A percentile compares a stretch with the other conserved stretches of the same genome.
Evolutionary conservation across 805 yeast species (phyloP).

Genomic region (Yarrowia sp.): DNA sequence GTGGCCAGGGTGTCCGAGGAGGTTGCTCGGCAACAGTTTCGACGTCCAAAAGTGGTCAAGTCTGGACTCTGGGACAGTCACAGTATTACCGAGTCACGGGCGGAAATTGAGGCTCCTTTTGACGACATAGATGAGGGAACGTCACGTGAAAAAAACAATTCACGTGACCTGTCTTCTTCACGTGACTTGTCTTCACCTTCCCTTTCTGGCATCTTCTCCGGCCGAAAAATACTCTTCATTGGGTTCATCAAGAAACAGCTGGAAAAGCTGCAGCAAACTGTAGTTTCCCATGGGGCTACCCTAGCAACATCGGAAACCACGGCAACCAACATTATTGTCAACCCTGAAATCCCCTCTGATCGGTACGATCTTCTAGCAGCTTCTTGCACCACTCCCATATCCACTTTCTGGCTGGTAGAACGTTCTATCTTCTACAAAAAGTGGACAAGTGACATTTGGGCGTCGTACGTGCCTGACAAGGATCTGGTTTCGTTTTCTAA

Average conservation of each 20-base stretch:
- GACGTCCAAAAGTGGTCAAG: not conserved
- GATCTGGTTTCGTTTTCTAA: slow-evolving; percentile 33
- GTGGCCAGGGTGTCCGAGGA: not conserved
- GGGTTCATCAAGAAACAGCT: slow-evolving; percentile 45
- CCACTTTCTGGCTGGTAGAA: slow-evolving; percentile 82
- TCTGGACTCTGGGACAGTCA: slow-evolving; percentile 8
- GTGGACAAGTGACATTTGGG: slow-evolving; percentile 59
- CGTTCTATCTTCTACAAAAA: slow-evolving; percentile 59
- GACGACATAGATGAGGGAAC: not conserved
- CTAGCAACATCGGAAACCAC: slow-evolving; percentile 28
- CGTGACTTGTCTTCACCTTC: not conserved
- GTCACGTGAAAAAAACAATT: slow-evolving; percentile 34
- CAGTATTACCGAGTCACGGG: slow-evolving; percentile 2
- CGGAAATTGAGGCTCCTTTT: not conserved
- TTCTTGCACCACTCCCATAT: slow-evolving; percentile 37
- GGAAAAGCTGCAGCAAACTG: slow-evolving; percentile 42
- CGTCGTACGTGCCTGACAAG: slow-evolving; percentile 39
- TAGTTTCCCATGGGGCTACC: slow-evolving; percentile 48
- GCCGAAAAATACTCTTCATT: slow-evolving; percentile 40
- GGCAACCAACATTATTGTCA: slow-evolving; percentile 31
- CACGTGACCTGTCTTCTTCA: not conserved
- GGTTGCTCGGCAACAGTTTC: not conserved
- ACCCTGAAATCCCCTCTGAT: slow-evolving; percentile 34
- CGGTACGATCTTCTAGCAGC: slow-evolving; percentile 26
- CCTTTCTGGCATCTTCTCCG: not conserved